Conservation (phyloP, 106 monocot genomes). For the Hemerocallis citrina region DNA sequence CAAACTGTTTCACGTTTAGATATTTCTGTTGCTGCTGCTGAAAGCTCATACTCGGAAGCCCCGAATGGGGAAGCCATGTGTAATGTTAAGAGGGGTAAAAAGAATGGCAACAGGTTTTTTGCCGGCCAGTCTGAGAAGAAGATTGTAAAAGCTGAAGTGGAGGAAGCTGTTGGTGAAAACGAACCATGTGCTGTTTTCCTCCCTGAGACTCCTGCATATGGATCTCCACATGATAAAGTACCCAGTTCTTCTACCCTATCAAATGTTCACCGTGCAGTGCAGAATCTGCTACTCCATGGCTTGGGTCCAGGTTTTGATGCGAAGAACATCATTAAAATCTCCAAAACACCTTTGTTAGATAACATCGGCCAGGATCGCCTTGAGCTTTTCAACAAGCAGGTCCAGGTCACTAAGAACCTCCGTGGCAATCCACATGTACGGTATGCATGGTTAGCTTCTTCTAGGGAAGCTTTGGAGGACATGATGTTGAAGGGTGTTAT, state of each 20-base stretch:
- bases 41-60: slow-evolving; percentile 60
- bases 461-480: slow-evolving; percentile 42
- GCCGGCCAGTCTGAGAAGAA: neutral
- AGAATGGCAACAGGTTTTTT: too few species aligned
- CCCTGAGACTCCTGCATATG: neutral
- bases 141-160: neutral
- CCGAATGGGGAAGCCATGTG: slow-evolving; percentile 15
- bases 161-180: slow-evolving; percentile 42
- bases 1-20: slow-evolving; percentile 14
- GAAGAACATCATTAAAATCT: slow-evolving; percentile 64
- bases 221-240: slow-evolving; percentile 8
- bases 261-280: slow-evolving; percentile 30
- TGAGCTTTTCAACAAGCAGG: slow-evolving; percentile 58
- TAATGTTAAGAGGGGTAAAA: slow-evolving; percentile 32
- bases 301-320: slow-evolving; percentile 38
- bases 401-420: slow-evolving; percentile 27
- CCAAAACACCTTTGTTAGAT: slow-evolving; percentile 31
- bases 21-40: slow-evolving; percentile 28
- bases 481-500: slow-evolving; percentile 47
- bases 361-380: slow-evolving; percentile 29
- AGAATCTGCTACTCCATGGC: slow-evolving; percentile 58
- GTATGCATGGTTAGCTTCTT: slow-evolving; percentile 83
- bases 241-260: slow-evolving; percentile 6
- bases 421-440: slow-evolving; percentile 79
- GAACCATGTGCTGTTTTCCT: slow-evolving; percentile 29